Evolutionary conservation across 768 basidiomycete genomes (phyloP).

Genomic region (Sarcodon aspratus): DNA sequence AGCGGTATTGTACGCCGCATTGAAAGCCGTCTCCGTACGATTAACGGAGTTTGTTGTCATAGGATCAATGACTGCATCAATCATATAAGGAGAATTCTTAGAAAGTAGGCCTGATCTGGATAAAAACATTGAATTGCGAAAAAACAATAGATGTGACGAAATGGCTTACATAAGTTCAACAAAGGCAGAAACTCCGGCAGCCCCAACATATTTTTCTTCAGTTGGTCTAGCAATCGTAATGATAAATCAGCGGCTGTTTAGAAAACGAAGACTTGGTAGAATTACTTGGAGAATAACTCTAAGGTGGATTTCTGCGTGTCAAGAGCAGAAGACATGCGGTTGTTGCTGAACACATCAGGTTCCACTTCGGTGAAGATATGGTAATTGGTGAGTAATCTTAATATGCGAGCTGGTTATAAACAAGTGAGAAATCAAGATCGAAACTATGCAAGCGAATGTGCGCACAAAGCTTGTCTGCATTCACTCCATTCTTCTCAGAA

Average conservation of each 20-base stretch:
- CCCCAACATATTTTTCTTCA: slow-evolving; percentile 11
- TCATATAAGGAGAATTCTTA: slow-evolving; percentile 10
- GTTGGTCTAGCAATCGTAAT: no score
- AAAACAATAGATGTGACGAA: not conserved
- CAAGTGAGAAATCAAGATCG: not conserved
- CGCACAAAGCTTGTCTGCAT: slow-evolving; percentile 16
- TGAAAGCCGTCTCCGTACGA: slow-evolving; percentile 9
- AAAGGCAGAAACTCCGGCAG: slow-evolving; percentile 11
- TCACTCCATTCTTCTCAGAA: slow-evolving; percentile 10
- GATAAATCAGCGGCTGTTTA: slow-evolving; percentile 3
- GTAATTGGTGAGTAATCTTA: slow-evolving; percentile 17
- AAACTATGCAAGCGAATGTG: not conserved
- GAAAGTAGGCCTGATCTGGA: slow-evolving; percentile 10
- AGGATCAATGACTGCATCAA: slow-evolving; percentile 11
- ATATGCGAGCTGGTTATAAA: slow-evolving; percentile 15
- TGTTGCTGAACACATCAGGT: slow-evolving; percentile 19
- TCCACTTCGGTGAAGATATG: slow-evolving; percentile 20
- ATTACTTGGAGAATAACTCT: not conserved
- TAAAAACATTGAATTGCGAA: not conserved
- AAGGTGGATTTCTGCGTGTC: slow-evolving; percentile 7
- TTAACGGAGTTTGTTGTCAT: slow-evolving; percentile 6
- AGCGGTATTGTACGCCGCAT: slow-evolving; percentile 10
- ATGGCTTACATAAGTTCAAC: slow-evolving; percentile 6
- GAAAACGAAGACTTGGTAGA: not conserved
- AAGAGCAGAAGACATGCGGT: slow-evolving; percentile 10